These are phyloP conservation scores for Alternaria arborescens DNA, from an alignment of 2,329 filamentous ascomycete genomes.

Conservation along the genomic window DNA sequence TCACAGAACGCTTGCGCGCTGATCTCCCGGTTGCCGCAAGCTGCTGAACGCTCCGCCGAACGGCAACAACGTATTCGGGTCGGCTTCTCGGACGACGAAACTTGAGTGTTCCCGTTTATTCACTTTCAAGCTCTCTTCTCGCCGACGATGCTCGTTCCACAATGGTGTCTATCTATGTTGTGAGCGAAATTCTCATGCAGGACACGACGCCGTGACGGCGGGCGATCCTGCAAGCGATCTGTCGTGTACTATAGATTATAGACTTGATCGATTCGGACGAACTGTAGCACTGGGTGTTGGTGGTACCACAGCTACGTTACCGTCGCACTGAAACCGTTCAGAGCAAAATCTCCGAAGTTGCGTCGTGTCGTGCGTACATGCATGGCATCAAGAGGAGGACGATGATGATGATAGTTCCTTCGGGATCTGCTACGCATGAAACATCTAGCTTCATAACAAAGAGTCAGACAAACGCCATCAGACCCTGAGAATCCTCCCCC, in stretches of 20 bases:
- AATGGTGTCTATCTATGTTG: neutral
- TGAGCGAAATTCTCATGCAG: neutral
- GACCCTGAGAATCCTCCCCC: neutral
- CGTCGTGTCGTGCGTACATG: neutral
- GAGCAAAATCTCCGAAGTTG: constrained; percentile 3
- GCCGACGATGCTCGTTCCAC: constrained; percentile 8
- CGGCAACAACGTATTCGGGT: neutral
- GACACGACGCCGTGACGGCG: neutral
- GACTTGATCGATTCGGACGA: constrained; percentile 5
- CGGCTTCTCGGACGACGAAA: neutral
- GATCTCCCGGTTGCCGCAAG: neutral
- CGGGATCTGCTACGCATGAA: neutral
- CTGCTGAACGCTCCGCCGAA: neutral
- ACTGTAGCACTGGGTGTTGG: constrained; percentile 1
- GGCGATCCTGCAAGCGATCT: constrained; percentile 16
- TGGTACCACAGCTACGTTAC: constrained; percentile 4
- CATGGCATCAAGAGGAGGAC: neutral
- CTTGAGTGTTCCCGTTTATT: neutral
- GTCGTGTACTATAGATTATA: constrained; percentile 3
- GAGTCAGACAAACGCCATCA: neutral
- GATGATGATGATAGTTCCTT: neutral
- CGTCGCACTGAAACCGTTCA: constrained; percentile 9
- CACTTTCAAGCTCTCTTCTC: neutral
- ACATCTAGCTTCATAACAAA: neutral
- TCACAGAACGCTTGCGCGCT: neutral